Evolutionary conservation across 306 rosid species (phyloP).

Genomic region (Fragaria iinumae): DNA sequence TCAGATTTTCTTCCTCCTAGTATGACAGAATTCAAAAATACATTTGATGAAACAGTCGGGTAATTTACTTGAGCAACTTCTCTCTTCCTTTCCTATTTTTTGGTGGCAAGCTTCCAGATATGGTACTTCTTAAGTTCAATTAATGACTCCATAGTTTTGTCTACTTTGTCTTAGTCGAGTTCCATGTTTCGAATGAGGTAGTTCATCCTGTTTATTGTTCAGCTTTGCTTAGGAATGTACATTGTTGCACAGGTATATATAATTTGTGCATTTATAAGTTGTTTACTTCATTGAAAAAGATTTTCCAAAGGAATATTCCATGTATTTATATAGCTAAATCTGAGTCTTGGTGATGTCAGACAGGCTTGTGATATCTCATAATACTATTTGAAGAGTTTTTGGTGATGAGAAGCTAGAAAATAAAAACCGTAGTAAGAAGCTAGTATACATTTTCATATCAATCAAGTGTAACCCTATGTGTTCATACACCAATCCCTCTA

Average conservation of each 20-base stretch:
- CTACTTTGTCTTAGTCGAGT: not conserved
- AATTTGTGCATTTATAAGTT: not conserved
- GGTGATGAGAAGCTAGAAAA: not conserved
- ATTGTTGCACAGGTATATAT: not conserved
- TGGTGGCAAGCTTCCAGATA: not conserved
- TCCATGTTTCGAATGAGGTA: not conserved
- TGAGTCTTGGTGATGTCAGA: not conserved
- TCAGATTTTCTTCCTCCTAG: constrained; percentile 78
- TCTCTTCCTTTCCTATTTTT: not conserved
- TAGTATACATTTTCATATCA: not conserved
- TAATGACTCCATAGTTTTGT: not conserved
- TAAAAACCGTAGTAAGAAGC: not conserved
- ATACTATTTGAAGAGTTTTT: not conserved
- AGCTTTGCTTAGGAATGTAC: not conserved
- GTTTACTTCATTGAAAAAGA: not conserved
- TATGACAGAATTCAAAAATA: constrained; percentile 48
- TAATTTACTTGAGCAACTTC: constrained; percentile 31
- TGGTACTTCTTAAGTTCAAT: not conserved
- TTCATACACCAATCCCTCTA: not conserved
- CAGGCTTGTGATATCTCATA: not conserved
- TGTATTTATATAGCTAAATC: not conserved
- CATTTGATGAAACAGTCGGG: constrained; percentile 57
- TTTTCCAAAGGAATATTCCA: too few species aligned
- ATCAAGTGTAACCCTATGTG: not conserved
- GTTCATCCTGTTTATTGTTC: not conserved